Evolutionary conservation across 441 rosid species (phyloP).

Genomic region (Biscutella auriculata): DNA sequence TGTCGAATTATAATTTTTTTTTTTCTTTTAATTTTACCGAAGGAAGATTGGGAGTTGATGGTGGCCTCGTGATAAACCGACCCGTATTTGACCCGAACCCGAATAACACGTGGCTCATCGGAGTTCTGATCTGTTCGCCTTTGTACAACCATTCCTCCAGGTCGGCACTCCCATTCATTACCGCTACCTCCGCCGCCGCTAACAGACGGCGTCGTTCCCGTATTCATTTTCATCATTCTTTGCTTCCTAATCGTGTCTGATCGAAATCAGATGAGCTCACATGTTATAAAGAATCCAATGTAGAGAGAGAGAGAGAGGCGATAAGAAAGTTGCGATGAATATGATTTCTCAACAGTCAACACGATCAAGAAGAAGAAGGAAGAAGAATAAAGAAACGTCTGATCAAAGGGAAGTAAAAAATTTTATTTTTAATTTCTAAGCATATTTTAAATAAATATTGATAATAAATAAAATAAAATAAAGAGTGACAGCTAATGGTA

Average conservation of each 20-base stretch:
- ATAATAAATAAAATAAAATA: conserved; percentile 16
- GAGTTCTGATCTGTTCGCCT: conserved; percentile 52
- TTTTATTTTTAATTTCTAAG: conserved; percentile 15
- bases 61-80: conserved; percentile 68
- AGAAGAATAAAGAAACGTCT: conserved; percentile 26
- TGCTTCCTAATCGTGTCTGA: background rate
- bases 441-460: background rate
- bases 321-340: conserved; percentile 7
- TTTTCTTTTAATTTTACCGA: too few species aligned
- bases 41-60: conserved; percentile 72
- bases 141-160: conserved; percentile 97
- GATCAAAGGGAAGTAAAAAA: conserved; percentile 26
- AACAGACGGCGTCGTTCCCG: conserved; percentile 31
- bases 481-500: conserved; percentile 63
- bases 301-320: conserved; percentile 4
- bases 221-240: conserved; percentile 72
- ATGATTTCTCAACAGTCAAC: conserved; percentile 15
- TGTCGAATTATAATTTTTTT: too few species aligned
- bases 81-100: conserved; percentile 75
- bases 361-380: conserved; percentile 14
- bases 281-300: conserved; percentile 16
- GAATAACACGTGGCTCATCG: conserved; percentile 70
- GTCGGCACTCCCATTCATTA: conserved; percentile 84
- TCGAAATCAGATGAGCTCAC: conserved; percentile 4
- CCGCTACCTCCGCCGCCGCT: conserved; percentile 26